Base-by-base conservation (phyloP, 495 filamentous ascomycete species). In the Clavariopsis aquatica region DNA sequence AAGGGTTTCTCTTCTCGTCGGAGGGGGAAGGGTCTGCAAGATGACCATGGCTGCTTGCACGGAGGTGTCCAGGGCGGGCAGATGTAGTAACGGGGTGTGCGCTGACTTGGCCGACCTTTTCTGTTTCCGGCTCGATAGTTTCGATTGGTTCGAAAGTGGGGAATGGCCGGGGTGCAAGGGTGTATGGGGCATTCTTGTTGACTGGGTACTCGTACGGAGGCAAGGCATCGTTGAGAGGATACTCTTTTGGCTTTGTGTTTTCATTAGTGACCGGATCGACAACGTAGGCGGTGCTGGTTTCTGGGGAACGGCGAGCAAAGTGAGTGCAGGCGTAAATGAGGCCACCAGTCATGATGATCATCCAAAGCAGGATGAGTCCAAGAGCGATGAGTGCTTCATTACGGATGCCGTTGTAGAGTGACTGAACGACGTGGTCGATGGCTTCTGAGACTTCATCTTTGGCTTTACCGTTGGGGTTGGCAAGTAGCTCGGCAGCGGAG, bases 361-460 rank as follows among this genome's bases (percentile, higher is more conserved):
- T 65, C 84, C 91, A 98, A 2, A 92, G 73, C 0, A 86, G 74
- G 1, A 96, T 74, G 26, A 98, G 74, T 49, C 76, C 83, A 0
- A 81, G 77, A 6, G 92, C 87, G 68, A 98, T 91, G 58, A 93
- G 82, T 1, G 89, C 86, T 74, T 96, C 90, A 28, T 83, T 82
- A 38, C 82, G 78, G 57, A 98, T 87, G 59, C 80, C 83, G 29
- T 81, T 77, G 58, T 81, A 77, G 47, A 97, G 78, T 62, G 83
- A 82, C 57, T 78, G 76, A 31, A 84, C 82, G 49, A 96, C 84
- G 52, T 85, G 79, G 17, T 76, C 68, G 54, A 98, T 81, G 20
- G 92, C 89, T 60, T 81, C 83, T 0, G 87, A 91, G 73, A 98
- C 89, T 68, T 91, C 88, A 77, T 96, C 87, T 17, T 86, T 84